phyloP scores from a whole-genome alignment of 305 asterid genomes.

The Fraxinus platypoda region DNA sequence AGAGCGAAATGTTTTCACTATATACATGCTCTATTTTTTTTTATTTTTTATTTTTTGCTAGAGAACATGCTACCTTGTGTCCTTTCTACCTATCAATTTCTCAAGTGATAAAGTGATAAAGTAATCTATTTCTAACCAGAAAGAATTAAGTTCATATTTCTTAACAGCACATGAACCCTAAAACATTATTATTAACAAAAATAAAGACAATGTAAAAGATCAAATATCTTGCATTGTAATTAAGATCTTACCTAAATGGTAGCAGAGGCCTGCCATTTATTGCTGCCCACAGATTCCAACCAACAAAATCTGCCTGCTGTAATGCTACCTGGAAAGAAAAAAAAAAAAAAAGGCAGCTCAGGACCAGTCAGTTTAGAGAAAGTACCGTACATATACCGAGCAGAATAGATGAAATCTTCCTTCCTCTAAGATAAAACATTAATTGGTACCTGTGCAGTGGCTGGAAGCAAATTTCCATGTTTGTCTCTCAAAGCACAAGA shows the following conservation, averaged over 20 bases:
- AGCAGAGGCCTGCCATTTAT: conserved; percentile 80
- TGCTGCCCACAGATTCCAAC: conserved; percentile 99
- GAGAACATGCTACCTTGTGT: background rate
- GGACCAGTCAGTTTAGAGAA: conserved; percentile 1
- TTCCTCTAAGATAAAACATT: conserved; percentile 5
- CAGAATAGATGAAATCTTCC: background rate
- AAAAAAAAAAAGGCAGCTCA: background rate
- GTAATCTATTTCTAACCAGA: background rate
- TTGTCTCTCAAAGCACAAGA: conserved; percentile 76
- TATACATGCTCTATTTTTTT: background rate
- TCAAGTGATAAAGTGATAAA: background rate
- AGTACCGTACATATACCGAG: background rate
- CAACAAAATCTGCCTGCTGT: conserved; percentile 96
- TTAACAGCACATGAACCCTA: background rate
- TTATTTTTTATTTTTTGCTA: background rate
- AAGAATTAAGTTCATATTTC: background rate
- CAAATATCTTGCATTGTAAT: background rate
- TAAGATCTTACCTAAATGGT: conserved; percentile 72
- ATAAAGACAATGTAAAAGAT: background rate
- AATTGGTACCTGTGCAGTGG: conserved; percentile 79
- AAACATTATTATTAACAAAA: background rate
- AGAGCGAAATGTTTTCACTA: background rate
- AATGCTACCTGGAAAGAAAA: conserved; percentile 73
- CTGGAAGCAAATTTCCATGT: conserved; percentile 82
- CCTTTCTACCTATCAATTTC: background rate